A percentile compares a stretch with the other conserved stretches of the same genome.
phyloP scores from a whole-genome alignment of 1,284 basidiomycete genomes.

The Trichosporon faecale region DNA sequence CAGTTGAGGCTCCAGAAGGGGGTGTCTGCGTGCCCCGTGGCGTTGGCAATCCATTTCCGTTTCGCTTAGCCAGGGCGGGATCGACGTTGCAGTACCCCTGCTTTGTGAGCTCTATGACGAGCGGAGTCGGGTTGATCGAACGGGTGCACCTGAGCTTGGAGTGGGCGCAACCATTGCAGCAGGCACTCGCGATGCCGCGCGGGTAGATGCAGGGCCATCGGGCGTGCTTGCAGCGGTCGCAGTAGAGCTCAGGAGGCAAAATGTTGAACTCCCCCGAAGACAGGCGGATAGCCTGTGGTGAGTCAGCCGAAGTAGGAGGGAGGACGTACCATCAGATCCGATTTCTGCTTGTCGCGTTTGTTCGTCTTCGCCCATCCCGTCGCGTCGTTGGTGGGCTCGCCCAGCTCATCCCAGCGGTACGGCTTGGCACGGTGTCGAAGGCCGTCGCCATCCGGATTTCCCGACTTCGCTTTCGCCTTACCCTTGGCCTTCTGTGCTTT shows the following conservation, averaged over 20 bases:
- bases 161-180: background rate
- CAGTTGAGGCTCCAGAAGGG: too few relatives aligned
- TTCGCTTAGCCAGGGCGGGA: background rate
- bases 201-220: background rate
- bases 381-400: background rate
- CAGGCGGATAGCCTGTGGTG: background rate
- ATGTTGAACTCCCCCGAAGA: background rate
- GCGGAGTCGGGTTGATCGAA: background rate
- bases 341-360: background rate
- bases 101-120: background rate
- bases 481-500: background rate
- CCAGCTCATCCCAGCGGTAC: background rate
- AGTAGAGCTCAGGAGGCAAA: background rate
- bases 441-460: too few relatives aligned
- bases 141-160: constrained; percentile 1
- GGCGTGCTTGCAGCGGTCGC: background rate
- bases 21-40: too few relatives aligned
- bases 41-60: background rate
- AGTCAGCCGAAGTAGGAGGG: background rate
- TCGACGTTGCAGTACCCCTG: background rate
- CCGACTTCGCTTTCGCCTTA: background rate
- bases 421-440: background rate
- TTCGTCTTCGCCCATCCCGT: background rate
- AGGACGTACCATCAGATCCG: background rate
- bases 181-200: background rate